phyloP scores from a whole-genome alignment of 2,329 filamentous ascomycete genomes.

The Calonectria naviculata region DNA sequence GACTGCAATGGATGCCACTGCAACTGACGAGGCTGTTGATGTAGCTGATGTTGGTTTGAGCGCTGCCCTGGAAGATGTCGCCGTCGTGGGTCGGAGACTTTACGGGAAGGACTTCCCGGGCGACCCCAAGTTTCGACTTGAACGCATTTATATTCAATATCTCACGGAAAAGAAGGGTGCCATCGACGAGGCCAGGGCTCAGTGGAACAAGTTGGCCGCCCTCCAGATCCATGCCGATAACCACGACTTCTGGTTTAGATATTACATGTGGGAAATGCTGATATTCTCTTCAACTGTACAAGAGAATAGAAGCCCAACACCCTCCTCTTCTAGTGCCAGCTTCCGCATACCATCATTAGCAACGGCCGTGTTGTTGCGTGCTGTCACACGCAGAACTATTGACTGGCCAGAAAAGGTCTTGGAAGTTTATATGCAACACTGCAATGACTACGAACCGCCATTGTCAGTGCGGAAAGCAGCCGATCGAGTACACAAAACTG shows the following conservation, averaged over 20 bases:
- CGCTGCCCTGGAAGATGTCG: slow-evolving; percentile 87
- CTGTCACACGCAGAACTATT: slow-evolving; percentile 69
- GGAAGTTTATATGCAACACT: slow-evolving; percentile 81
- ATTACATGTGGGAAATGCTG: slow-evolving; percentile 92
- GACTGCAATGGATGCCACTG: slow-evolving; percentile 79
- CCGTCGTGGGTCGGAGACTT: slow-evolving; percentile 79
- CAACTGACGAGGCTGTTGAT: slow-evolving; percentile 85
- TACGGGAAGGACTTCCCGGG: slow-evolving; percentile 82
- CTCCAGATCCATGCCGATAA: slow-evolving; percentile 76
- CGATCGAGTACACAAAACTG: slow-evolving; percentile 77
- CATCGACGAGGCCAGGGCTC: slow-evolving; percentile 78
- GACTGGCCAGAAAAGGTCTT: slow-evolving; percentile 84
- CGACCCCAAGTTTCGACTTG: slow-evolving; percentile 89
- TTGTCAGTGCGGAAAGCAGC: slow-evolving; percentile 79
- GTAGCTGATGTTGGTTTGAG: slow-evolving; percentile 90
- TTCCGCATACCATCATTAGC: slow-evolving; percentile 77
- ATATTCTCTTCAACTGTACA: slow-evolving; percentile 57
- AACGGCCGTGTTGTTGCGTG: slow-evolving; percentile 81
- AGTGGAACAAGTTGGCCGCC: slow-evolving; percentile 78
- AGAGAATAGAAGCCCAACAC: slow-evolving; percentile 65
- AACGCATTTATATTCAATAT: slow-evolving; percentile 93
- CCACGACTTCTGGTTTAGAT: slow-evolving; percentile 94
- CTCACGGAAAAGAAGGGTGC: slow-evolving; percentile 86
- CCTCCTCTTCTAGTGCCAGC: slow-evolving; percentile 55
- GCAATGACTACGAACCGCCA: slow-evolving; percentile 89